phyloP scores from a whole-genome alignment of 140 eudicot genomes.

The Stevia rebaudiana region DNA sequence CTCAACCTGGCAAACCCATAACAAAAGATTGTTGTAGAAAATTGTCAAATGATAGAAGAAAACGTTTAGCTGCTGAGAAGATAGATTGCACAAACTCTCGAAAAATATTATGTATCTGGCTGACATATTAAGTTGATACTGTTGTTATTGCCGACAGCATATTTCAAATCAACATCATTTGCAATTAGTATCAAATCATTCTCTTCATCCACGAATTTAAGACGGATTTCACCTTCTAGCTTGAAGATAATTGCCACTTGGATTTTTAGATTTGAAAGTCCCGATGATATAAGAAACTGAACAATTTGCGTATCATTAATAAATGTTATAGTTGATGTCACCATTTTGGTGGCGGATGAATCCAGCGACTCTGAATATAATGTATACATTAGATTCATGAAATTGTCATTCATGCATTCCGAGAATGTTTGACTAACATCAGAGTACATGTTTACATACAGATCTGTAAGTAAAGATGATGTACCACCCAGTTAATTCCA shows the following conservation, averaged over 20 bases:
- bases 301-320: not conserved
- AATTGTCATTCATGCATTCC: not conserved
- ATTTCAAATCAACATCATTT: not conserved
- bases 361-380: not conserved
- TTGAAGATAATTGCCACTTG: not conserved
- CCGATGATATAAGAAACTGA: not conserved
- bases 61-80: too few species aligned
- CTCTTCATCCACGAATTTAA: not conserved
- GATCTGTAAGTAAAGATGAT: not conserved
- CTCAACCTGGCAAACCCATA: too few species aligned
- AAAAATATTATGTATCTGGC: too few species aligned
- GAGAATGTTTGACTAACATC: not conserved
- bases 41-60: too few species aligned
- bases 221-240: not conserved
- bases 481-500: constrained; percentile 10
- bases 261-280: not conserved
- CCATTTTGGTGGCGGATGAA: not conserved
- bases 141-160: not conserved
- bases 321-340: not conserved
- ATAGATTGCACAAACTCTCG: too few species aligned
- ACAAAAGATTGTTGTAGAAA: too few species aligned
- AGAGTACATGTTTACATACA: not conserved
- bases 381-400: not conserved
- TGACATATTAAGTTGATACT: too few species aligned
- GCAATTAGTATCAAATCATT: not conserved